Evolutionary conservation across 129 eudicot species (phyloP).

Genomic region (Pseudognaphalium luteoalbum): DNA sequence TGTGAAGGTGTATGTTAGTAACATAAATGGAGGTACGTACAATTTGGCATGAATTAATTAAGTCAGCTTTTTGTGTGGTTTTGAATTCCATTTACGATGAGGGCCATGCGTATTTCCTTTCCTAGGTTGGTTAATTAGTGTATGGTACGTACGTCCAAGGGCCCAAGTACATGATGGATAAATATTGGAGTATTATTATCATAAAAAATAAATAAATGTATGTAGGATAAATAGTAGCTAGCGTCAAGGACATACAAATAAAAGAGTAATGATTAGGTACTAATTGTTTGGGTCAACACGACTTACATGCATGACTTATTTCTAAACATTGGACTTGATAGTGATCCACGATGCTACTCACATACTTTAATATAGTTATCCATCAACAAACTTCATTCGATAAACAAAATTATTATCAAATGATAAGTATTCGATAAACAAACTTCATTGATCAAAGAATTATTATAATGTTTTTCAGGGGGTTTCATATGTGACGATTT

Average conservation of each 20-base stretch:
- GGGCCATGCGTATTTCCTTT: slow-evolving; percentile 9
- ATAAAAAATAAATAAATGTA: too few relatives aligned
- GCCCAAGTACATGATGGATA: background rate
- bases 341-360: background rate
- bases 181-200: too few relatives aligned
- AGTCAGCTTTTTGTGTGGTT: background rate
- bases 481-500: too few relatives aligned
- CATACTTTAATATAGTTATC: background rate
- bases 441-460: too few relatives aligned
- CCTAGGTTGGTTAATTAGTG: background rate
- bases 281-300: background rate
- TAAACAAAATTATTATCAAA: too few relatives aligned
- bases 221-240: background rate
- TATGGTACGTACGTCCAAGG: background rate
- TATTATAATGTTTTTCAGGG: too few relatives aligned
- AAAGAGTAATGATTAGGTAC: background rate
- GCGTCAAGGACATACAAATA: background rate
- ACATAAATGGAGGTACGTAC: too few relatives aligned
- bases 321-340: background rate
- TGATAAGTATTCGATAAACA: too few relatives aligned
- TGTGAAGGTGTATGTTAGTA: too few relatives aligned
- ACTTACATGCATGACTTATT: slow-evolving; percentile 4
- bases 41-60: background rate
- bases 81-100: slow-evolving; percentile 10
- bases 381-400: background rate